Conservation (phyloP, 1,284 basidiomycete genomes). For the Rhodotorula mucilaginosa region DNA sequence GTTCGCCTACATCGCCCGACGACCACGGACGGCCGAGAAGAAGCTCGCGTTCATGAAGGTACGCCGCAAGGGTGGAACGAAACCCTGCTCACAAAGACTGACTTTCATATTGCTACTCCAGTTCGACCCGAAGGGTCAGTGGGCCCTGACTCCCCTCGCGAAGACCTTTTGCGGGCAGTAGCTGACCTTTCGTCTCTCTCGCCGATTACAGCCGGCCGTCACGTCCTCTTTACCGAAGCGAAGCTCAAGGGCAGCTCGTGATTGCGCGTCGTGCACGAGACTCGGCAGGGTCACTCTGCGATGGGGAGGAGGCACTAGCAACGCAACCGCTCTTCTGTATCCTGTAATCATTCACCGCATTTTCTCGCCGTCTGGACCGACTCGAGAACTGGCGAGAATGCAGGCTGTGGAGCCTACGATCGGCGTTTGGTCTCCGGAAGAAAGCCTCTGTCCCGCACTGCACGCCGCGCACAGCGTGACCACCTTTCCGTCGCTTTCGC, state of each 20-base stretch:
- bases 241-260: slow-evolving; percentile 37
- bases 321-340: no score
- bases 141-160: no score
- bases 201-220: slow-evolving; percentile 27
- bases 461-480: no score
- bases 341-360: no score
- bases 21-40: slow-evolving; percentile 40
- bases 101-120: not conserved
- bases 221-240: slow-evolving; percentile 39
- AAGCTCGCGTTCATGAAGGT: slow-evolving; percentile 42
- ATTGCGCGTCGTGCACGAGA: not conserved
- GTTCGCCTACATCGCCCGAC: slow-evolving; percentile 36
- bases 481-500: no score
- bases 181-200: not conserved
- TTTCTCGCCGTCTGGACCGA: no score
- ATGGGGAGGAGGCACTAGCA: no score
- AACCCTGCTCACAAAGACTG: not conserved
- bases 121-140: slow-evolving; percentile 40
- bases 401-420: no score
- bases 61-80: no score
- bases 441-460: no score
- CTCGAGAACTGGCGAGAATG: no score
- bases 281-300: not conserved
- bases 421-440: no score
- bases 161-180: not conserved